phyloP scores from a whole-genome alignment of 2,329 filamentous ascomycete species.

The Delphinella strobiligena region DNA sequence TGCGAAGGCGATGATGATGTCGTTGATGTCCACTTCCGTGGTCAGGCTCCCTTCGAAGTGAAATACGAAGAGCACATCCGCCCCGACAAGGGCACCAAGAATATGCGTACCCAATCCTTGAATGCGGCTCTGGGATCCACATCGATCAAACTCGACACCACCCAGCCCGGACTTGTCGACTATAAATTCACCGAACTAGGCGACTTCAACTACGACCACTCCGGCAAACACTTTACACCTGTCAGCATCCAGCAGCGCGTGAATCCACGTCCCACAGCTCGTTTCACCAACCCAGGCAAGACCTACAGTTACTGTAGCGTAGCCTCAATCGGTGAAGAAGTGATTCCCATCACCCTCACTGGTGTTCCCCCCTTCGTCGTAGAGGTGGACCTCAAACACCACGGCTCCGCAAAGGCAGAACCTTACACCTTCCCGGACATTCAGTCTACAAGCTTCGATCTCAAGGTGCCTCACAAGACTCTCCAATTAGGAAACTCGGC shows the following conservation, averaged over 20 bases:
- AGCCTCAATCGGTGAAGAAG: slow-evolving; percentile 64
- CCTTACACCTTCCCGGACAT: slow-evolving; percentile 74
- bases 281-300: slow-evolving; percentile 75
- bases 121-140: slow-evolving; percentile 66
- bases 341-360: slow-evolving; percentile 73
- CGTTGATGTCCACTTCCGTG: slow-evolving; percentile 66
- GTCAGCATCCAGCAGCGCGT: slow-evolving; percentile 71
- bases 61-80: slow-evolving; percentile 71
- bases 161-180: slow-evolving; percentile 67
- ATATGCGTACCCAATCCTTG: slow-evolving; percentile 56
- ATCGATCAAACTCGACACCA: slow-evolving; percentile 75
- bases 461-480: slow-evolving; percentile 73
- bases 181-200: slow-evolving; percentile 77
- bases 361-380: slow-evolving; percentile 80
- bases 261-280: slow-evolving; percentile 68
- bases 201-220: slow-evolving; percentile 75
- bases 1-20: slow-evolving; percentile 92
- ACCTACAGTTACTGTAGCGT: slow-evolving; percentile 93
- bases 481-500: slow-evolving; percentile 83
- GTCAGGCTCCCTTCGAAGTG: slow-evolving; percentile 68
- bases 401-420: slow-evolving; percentile 67
- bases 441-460: slow-evolving; percentile 58
- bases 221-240: slow-evolving; percentile 51
- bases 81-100: slow-evolving; percentile 51
- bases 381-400: slow-evolving; percentile 87